These are phyloP conservation scores for Starmerella bacillaris DNA, from an alignment of 805 yeast genomes.

Conservation along the genomic window DNA sequence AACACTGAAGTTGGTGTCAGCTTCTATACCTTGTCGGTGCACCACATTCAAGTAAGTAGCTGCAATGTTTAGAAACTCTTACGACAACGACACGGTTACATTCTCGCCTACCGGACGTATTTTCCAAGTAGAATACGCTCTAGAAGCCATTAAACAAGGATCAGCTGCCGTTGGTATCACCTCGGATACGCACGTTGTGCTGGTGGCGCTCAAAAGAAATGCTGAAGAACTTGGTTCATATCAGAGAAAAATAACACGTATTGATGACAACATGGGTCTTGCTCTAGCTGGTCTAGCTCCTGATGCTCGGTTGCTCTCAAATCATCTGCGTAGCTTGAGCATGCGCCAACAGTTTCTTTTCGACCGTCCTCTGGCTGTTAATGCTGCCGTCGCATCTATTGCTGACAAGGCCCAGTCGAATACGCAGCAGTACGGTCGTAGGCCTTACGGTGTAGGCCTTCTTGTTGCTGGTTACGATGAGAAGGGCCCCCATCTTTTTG, in stretches of 20 bases:
- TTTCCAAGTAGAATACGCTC: conserved; percentile 75
- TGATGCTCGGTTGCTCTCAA: conserved; percentile 86
- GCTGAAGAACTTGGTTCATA: conserved; percentile 96
- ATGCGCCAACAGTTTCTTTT: conserved; percentile 71
- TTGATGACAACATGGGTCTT: conserved; percentile 86
- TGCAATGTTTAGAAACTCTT: conserved; percentile 92
- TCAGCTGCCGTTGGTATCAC: conserved; percentile 91
- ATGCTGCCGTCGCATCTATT: conserved; percentile 64
- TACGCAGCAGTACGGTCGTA: conserved; percentile 87
- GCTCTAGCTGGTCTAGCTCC: conserved; percentile 97
- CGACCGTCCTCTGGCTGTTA: conserved; percentile 67
- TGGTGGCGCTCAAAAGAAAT: conserved; percentile 86
- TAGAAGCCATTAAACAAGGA: conserved; percentile 95
- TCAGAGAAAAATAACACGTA: conserved; percentile 79
- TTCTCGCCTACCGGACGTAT: conserved; percentile 85
- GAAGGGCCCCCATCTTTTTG: conserved; percentile 82
- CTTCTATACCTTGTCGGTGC: no score
- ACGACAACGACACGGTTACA: conserved; percentile 96
- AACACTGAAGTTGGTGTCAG: no score
- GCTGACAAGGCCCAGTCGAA: conserved; percentile 96
- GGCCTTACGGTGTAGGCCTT: conserved; percentile 97
- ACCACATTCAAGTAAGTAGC: no score
- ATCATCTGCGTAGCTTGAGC: conserved; percentile 77
- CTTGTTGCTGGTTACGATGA: conserved; percentile 81
- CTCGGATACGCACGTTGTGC: conserved; percentile 69